Evolutionary conservation across 345 rosid genomes (phyloP), one percentile per base, ranked within the genome.

Genomic region (Eucalyptus brandiana): DNA sequence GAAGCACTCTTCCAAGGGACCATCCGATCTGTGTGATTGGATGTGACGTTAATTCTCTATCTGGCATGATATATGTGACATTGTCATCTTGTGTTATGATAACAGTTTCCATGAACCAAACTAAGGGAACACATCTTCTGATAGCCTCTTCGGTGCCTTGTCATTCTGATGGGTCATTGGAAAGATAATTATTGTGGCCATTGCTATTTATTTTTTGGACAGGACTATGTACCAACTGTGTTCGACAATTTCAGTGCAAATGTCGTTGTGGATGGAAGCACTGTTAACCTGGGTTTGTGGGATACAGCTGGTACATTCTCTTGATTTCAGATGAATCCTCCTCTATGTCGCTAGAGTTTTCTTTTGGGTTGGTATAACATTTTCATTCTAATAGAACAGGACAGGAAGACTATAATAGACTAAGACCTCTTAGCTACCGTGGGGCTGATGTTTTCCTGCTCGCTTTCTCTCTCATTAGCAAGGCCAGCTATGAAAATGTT

Each of bases 381-480:
- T 87, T 80, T 88, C 86, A 62, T 87, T 88, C 90, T 53, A 47
- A 65, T 88, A 90, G 62, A 50, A 92, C 95, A 97, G 99, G 99
- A 85, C 99, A 97, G 93, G 99, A 97, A 90, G 99, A 97, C 89
- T 97, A 97, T 91, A 96, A 96, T 88, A 95, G 99, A 91, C 90
- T 97, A 88, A 94, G 99, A 88, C 99, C 99, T 54, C 91, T 97
- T 94, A 97, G 99, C 92, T 97, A 97, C 91, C 96, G 98, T 1
- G 99, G 99, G 40, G 97, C 99, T 34, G 98, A 96, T 91, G 98
- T 97, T 80, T 97, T 97, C 94, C 91, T 97, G 88, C 96, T 97
- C 42, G 97, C 99, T 6, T 97, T 97, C 94, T 96, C 98, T 69
- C 97, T 97, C 89, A 94, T 96, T 88, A 95, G 98, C 97, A 97